Evolutionary conservation across 225 moss, liverwort and hornwort species (phyloP).

Genomic region (Pseudoscleropodium purum): DNA sequence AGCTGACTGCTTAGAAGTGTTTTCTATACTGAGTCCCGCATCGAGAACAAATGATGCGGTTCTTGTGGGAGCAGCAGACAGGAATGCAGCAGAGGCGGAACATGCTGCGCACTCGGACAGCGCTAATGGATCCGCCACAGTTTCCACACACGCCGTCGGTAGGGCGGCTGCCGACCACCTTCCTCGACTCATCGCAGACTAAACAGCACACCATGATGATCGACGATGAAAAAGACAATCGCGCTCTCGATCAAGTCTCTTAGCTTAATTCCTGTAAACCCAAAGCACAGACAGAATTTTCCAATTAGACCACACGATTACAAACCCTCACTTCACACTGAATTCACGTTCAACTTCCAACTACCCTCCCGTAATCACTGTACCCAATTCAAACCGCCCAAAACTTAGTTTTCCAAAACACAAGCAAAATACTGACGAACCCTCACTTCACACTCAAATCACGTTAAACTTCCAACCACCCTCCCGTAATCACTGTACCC

Average conservation of each 20-base stretch:
- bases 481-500: background rate
- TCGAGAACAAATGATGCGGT: conserved; percentile 19
- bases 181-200: conserved; percentile 29
- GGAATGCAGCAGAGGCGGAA: conserved; percentile 41
- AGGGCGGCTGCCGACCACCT: conserved; percentile 23
- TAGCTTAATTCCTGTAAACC: background rate
- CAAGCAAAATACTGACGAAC: background rate
- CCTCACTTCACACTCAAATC: background rate
- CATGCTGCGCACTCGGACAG: conserved; percentile 34
- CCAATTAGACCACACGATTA: background rate
- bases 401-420: background rate
- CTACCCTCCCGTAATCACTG: background rate
- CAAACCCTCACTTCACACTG: background rate
- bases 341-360: too few relatives aligned
- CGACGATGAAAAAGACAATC: background rate
- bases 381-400: background rate
- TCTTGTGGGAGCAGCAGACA: conserved; percentile 19
- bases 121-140: conserved; percentile 15
- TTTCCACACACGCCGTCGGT: conserved; percentile 12
- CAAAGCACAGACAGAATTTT: background rate
- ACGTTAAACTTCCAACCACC: too few relatives aligned
- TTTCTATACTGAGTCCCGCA: conserved; percentile 19
- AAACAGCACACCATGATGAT: conserved; percentile 27
- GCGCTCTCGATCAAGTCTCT: background rate
- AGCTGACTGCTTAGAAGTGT: background rate